Evolutionary conservation across 768 basidiomycete genomes (phyloP), one percentile per base, ranked within the genome.

Genomic region (Tricholoma saponaceum): DNA sequence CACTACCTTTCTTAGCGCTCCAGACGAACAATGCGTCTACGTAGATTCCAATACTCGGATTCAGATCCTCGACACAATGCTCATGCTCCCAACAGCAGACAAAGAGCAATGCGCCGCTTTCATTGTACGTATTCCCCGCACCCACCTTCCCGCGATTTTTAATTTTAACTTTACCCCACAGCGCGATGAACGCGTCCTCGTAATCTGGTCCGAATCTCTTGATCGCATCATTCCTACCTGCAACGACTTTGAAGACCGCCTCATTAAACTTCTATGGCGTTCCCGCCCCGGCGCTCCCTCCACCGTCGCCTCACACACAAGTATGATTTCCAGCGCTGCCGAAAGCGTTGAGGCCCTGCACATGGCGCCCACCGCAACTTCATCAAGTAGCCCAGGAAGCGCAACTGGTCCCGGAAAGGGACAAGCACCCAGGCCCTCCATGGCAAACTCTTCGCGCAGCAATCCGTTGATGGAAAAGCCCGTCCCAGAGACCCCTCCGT

Each of bases 61-160:
- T 53, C 92, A 93, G 69, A 82, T 95, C 59, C 68, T 94, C 50
- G 89, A 92, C 64, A 86, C 88, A 22, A 86, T 95, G 77, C 72
- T 84, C 57, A 77, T 83, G 66, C 84, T 95, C 37, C 87, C 89
- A 5, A 80, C 84, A 53, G 91, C 90, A 0, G 89, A 93, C 63
- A 88, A 89, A 73, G 90, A 93, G 58, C 92, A 94, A 62, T 89
- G 85, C 51, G 92, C 89, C 72, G 92, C 92, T 0, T 95, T 95
- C 68, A 84, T 92, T 65, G 87, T 87, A 57, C 60, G 86, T 79
- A 3, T n/a, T 54, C 30, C n/a, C n/a, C n/a, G 13, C 18, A 3
- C 52, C 22, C 32, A 32, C 25, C n/a, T 51, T 43, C 12, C n/a
- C 55, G 35, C 7, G 28, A 53, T 13, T 1, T 49, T 57, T 8